Evolutionary conservation across 1,284 basidiomycete genomes (phyloP).

Genomic region (Ganoderma lucidum): DNA sequence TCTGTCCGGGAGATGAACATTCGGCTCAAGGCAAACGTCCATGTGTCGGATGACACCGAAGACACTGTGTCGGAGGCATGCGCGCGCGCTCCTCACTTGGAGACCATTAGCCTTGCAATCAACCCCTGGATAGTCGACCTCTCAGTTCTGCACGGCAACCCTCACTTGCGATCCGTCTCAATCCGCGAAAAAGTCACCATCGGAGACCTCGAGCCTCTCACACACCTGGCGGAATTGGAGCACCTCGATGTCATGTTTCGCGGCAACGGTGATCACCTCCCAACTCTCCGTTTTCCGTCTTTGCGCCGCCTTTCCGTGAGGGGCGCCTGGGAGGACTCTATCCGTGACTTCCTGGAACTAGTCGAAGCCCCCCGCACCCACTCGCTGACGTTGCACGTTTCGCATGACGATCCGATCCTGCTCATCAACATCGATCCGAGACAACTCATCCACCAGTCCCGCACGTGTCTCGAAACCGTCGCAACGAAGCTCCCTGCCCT

Average conservation of each 20-base stretch:
- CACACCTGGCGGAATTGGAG: neutral
- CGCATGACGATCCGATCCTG: too few relatives aligned
- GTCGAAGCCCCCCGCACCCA: neutral
- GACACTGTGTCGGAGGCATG: neutral
- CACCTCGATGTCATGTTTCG: neutral
- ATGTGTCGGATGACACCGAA: neutral
- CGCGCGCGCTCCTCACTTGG: neutral
- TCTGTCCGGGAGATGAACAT: neutral
- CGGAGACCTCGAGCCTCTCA: neutral
- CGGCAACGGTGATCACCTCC: too few relatives aligned
- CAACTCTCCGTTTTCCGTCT: neutral
- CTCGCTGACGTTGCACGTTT: neutral
- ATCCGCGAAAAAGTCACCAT: neutral
- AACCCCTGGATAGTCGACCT: neutral
- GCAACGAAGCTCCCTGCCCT: neutral
- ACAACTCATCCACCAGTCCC: neutral
- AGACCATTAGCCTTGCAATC: neutral
- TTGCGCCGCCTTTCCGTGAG: neutral
- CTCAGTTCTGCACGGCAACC: neutral
- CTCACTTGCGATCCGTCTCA: neutral
- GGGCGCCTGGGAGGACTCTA: neutral
- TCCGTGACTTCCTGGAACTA: neutral
- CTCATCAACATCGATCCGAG: too few relatives aligned
- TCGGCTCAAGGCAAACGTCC: neutral
- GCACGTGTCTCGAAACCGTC: neutral